Percentiles rank a stretch among this genome's conserved stretches.
phyloP scores from a whole-genome alignment of 2,329 filamentous ascomycete species.

The Aspergillus intermedius region DNA sequence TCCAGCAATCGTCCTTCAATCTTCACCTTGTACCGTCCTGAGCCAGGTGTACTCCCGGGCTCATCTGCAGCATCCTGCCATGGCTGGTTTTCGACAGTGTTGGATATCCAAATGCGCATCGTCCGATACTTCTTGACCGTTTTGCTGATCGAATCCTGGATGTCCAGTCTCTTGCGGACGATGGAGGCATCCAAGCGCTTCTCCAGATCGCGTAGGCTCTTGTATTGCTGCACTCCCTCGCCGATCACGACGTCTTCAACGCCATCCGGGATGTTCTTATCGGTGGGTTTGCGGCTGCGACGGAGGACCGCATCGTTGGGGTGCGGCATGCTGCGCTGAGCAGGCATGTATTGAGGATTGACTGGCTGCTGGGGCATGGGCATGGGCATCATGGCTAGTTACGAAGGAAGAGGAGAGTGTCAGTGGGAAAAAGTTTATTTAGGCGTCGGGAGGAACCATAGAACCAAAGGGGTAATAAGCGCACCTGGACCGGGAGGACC shows the following conservation, averaged over 20 bases:
- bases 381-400: slow-evolving; percentile 27
- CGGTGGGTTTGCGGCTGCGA: slow-evolving; percentile 81
- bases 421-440: slow-evolving; percentile 1
- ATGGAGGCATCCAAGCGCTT: slow-evolving; percentile 84
- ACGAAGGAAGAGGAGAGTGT: neutral
- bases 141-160: slow-evolving; percentile 71
- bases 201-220: slow-evolving; percentile 77
- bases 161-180: slow-evolving; percentile 87
- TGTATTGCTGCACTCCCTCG: slow-evolving; percentile 75
- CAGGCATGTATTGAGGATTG: slow-evolving; percentile 32
- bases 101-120: slow-evolving; percentile 88
- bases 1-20: slow-evolving; percentile 83
- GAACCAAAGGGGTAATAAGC: slow-evolving; percentile 11
- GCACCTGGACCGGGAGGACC: slow-evolving; percentile 32
- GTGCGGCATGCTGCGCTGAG: slow-evolving; percentile 31
- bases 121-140: slow-evolving; percentile 75
- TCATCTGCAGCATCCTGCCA: slow-evolving; percentile 93
- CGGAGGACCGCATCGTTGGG: slow-evolving; percentile 56
- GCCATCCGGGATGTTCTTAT: slow-evolving; percentile 89
- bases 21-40: slow-evolving; percentile 67
- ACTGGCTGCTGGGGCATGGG: slow-evolving; percentile 32
- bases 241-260: slow-evolving; percentile 76
- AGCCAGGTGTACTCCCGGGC: slow-evolving; percentile 28
- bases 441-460: slow-evolving; percentile 6
- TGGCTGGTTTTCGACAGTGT: slow-evolving; percentile 87